A percentile compares a stretch with the other conserved stretches of the same genome.
Conservation (phyloP, 179 eudicot species). For the Silene coronaria region DNA sequence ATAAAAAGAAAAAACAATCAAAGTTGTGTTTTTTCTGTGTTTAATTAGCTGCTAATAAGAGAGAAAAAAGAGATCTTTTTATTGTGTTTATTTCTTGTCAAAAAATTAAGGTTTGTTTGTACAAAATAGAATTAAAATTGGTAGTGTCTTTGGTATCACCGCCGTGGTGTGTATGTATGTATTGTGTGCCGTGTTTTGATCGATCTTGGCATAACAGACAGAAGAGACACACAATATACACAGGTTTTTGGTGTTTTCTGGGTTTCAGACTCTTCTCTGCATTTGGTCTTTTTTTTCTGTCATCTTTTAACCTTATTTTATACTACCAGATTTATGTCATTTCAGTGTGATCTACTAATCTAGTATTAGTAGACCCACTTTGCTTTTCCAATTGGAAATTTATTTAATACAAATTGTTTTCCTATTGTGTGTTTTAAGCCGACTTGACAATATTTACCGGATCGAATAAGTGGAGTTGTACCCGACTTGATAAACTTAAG, state of each 20-base stretch:
- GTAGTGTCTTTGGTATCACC: conserved; percentile 24
- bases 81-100: background rate
- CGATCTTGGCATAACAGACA: conserved; percentile 21
- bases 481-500: too few relatives aligned
- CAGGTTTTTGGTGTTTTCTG: conserved; percentile 15
- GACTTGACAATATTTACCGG: too few relatives aligned
- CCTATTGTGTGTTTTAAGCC: too few relatives aligned
- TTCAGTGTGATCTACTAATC: background rate
- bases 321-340: background rate
- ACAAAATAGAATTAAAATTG: background rate
- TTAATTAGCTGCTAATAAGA: background rate
- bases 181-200: conserved; percentile 23
- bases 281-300: conserved; percentile 16
- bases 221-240: background rate
- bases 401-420: background rate
- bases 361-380: background rate
- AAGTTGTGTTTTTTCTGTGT: background rate
- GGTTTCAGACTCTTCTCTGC: background rate
- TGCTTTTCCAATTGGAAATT: background rate
- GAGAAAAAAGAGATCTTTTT: background rate
- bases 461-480: too few relatives aligned
- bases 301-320: background rate
- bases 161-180: conserved; percentile 3
- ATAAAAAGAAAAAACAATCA: background rate
- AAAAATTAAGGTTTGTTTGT: background rate